Evolutionary conservation across 2,329 filamentous ascomycete genomes (phyloP).

Genomic region (Epichloe festucae): DNA sequence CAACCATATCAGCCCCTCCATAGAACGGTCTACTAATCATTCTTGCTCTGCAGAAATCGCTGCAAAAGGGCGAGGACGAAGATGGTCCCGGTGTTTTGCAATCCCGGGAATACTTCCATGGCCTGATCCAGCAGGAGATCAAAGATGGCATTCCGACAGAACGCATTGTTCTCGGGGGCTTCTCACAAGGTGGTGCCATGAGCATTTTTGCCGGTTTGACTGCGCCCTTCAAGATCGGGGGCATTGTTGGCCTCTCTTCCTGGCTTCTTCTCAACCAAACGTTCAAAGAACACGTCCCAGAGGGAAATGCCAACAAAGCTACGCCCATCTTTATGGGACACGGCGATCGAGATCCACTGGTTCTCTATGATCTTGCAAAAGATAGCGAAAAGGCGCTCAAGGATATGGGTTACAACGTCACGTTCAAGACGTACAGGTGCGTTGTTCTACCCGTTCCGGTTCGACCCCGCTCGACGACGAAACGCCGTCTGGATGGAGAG

Average conservation of each 20-base stretch:
- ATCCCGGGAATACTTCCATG: constrained; percentile 55
- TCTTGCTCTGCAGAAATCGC: constrained; percentile 14
- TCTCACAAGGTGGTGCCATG: constrained; percentile 78
- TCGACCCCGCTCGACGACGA: not conserved
- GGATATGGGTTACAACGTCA: constrained; percentile 57
- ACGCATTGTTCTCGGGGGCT: constrained; percentile 76
- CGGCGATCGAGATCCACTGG: constrained; percentile 63
- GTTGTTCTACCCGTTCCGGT: not conserved
- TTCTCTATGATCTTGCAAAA: constrained; percentile 55
- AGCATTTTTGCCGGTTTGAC: constrained; percentile 68
- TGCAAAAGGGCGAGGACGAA: constrained; percentile 28
- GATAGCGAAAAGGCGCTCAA: constrained; percentile 54
- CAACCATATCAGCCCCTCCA: not conserved
- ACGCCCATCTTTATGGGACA: constrained; percentile 86
- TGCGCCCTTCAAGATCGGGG: constrained; percentile 56
- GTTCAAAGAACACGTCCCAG: constrained; percentile 26
- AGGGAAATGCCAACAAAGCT: constrained; percentile 38
- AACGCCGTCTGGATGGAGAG: not conserved
- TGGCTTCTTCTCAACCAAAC: constrained; percentile 56
- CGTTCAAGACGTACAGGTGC: constrained; percentile 64
- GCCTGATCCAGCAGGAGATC: constrained; percentile 66
- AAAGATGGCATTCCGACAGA: constrained; percentile 65
- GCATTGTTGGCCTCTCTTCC: constrained; percentile 70
- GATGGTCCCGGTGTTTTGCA: constrained; percentile 56
- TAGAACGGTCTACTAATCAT: not conserved